Percentiles rank a stretch among this genome's conserved stretches.
Evolutionary conservation across 2,329 filamentous ascomycete genomes (phyloP).

Genomic region (Aspergillus spinulosporus): DNA sequence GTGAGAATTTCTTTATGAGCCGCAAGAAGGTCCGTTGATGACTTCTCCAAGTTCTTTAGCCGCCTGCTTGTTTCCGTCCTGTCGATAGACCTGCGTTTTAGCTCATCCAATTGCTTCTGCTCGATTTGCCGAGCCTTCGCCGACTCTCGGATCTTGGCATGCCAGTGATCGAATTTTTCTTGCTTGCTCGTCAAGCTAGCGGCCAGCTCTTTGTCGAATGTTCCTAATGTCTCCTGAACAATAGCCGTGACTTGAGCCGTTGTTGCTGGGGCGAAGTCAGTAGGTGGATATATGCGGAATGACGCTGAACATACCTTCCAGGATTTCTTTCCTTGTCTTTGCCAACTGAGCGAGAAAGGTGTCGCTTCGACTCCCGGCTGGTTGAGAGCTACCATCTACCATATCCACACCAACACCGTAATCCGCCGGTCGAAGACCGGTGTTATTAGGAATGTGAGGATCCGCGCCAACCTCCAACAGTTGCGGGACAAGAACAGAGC

Average conservation of each 20-base stretch:
- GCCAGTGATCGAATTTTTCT: conserved; percentile 75
- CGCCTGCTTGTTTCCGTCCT: conserved; percentile 66
- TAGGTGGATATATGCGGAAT: conserved; percentile 15
- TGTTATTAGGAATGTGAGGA: conserved; percentile 85
- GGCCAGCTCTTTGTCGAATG: conserved; percentile 77
- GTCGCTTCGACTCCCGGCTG: conserved; percentile 48
- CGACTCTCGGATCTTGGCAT: conserved; percentile 75
- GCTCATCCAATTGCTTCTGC: conserved; percentile 68
- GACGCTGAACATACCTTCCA: conserved; percentile 39
- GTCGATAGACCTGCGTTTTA: conserved; percentile 66
- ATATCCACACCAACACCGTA: conserved; percentile 82
- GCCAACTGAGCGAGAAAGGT: conserved; percentile 47
- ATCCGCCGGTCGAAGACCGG: conserved; percentile 84
- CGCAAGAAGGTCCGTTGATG: conserved; percentile 68
- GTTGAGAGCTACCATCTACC: conserved; percentile 50
- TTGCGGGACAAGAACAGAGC: conserved; percentile 97
- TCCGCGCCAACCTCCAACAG: conserved; percentile 92
- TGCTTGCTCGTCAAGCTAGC: conserved; percentile 81
- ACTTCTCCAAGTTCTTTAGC: conserved; percentile 74
- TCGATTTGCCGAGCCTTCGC: conserved; percentile 77
- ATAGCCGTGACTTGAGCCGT: conserved; percentile 53
- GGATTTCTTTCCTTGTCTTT: conserved; percentile 48
- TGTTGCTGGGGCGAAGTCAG: conserved; percentile 41
- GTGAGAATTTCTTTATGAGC: conserved; percentile 51
- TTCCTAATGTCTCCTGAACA: conserved; percentile 77